Percentiles rank a stretch among this genome's conserved stretches.
These are phyloP conservation scores for Butyriboletus loyo DNA, from an alignment of 768 basidiomycete species.

Conservation along the genomic window DNA sequence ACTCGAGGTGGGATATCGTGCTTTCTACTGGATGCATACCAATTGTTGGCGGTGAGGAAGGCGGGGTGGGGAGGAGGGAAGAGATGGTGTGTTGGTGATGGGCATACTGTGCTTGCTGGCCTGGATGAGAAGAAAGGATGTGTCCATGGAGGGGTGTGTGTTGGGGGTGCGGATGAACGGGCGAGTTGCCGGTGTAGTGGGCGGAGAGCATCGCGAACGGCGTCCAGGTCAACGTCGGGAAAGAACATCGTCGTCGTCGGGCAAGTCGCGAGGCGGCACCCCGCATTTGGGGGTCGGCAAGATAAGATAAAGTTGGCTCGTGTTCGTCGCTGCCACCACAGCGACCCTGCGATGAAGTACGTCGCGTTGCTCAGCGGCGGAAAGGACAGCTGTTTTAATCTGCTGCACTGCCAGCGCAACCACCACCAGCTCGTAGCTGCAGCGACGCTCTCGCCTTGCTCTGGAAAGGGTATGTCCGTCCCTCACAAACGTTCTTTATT, in stretches of 20 bases:
- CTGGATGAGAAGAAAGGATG: constrained; percentile 24
- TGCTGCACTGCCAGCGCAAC: constrained; percentile 82
- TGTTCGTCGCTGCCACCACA: background rate
- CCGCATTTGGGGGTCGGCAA: constrained; percentile 19
- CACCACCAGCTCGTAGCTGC: constrained; percentile 86
- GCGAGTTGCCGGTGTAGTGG: constrained; percentile 22
- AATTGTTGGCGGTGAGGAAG: constrained; percentile 30
- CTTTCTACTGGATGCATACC: constrained; percentile 38
- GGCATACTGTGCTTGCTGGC: constrained; percentile 22
- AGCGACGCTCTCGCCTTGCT: constrained; percentile 80
- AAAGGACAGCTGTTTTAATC: constrained; percentile 96
- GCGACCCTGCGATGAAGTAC: constrained; percentile 66
- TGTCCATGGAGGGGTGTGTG: constrained; percentile 26
- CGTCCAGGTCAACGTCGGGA: constrained; percentile 1
- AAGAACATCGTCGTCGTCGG: background rate
- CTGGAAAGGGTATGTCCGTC: constrained; percentile 68
- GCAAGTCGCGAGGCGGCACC: background rate
- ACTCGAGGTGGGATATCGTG: constrained; percentile 60
- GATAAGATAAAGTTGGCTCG: constrained; percentile 17
- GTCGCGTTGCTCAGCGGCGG: constrained; percentile 94
- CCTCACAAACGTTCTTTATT: background rate
- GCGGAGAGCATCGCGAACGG: constrained; percentile 69
- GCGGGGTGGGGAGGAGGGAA: constrained; percentile 34
- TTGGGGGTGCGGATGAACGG: constrained; percentile 19
- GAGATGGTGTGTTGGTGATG: constrained; percentile 28